Percentiles rank a stretch among this genome's conserved stretches.
Evolutionary conservation across 2,329 filamentous ascomycete species (phyloP).

Genomic region (Pseudogymnoascus sp.): DNA sequence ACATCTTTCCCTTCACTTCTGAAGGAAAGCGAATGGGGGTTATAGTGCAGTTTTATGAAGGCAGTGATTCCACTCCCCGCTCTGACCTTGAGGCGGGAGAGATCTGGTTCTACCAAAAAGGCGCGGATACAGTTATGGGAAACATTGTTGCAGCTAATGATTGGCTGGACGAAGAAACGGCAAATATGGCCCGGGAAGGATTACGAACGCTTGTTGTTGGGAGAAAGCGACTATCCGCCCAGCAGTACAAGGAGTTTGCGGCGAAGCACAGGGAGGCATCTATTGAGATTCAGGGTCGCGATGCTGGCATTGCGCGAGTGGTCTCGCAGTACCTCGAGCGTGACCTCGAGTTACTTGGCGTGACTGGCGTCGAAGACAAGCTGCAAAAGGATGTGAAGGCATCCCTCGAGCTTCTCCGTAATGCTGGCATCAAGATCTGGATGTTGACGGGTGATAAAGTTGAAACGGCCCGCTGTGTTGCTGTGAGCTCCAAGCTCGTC

Average conservation of each 20-base stretch:
- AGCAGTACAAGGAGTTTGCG: slow-evolving; percentile 76
- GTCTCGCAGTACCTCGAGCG: slow-evolving; percentile 75
- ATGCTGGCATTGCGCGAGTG: slow-evolving; percentile 70
- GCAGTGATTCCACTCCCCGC: slow-evolving; percentile 38
- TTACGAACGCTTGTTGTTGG: slow-evolving; percentile 89
- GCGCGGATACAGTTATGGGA: slow-evolving; percentile 97
- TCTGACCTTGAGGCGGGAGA: slow-evolving; percentile 54
- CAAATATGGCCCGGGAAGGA: slow-evolving; percentile 98
- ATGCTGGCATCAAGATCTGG: slow-evolving; percentile 98
- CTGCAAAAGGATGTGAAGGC: slow-evolving; percentile 93
- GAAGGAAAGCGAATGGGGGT: slow-evolving; percentile 98
- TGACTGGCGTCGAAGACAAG: slow-evolving; percentile 96
- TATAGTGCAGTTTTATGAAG: slow-evolving; percentile 73
- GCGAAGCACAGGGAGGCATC: slow-evolving; percentile 68
- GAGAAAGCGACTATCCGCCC: slow-evolving; percentile 70
- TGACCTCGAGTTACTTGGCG: slow-evolving; percentile 86
- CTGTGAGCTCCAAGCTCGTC: slow-evolving; percentile 88
- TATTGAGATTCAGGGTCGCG: slow-evolving; percentile 68
- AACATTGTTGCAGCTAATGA: slow-evolving; percentile 91
- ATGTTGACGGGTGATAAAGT: slow-evolving; percentile 99
- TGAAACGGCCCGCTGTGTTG: slow-evolving; percentile 92
- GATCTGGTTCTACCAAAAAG: slow-evolving; percentile 98
- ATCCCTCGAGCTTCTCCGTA: slow-evolving; percentile 85
- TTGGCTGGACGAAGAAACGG: slow-evolving; percentile 97
- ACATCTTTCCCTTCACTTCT: slow-evolving; percentile 95